Conservation (phyloP, 1,284 basidiomycete genomes). For the Cystobasidiaceae sp. region DNA sequence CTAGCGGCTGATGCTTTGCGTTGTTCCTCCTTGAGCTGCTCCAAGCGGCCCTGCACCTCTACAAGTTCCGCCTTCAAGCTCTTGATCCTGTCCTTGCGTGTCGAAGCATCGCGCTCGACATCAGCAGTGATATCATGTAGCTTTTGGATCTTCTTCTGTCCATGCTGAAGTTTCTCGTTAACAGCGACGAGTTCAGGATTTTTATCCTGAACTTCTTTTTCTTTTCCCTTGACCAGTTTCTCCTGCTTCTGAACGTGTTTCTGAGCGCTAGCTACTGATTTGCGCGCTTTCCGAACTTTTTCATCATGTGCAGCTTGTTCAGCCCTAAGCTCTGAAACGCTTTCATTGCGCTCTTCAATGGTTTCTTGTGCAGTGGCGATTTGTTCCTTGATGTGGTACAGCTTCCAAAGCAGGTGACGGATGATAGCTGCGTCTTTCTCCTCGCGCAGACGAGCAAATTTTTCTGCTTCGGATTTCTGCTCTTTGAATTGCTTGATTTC, state of each 20-base stretch:
- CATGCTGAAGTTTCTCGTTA: conserved; percentile 79
- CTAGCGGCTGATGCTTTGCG: conserved; percentile 61
- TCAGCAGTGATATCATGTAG: conserved; percentile 61
- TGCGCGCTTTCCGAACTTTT: conserved; percentile 65
- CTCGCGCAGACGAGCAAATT: conserved; percentile 71
- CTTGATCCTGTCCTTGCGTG: conserved; percentile 60
- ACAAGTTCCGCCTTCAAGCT: conserved; percentile 61
- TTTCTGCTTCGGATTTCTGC: conserved; percentile 87
- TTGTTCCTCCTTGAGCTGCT: conserved; percentile 59
- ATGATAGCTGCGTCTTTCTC: conserved; percentile 74
- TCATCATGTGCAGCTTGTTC: conserved; percentile 65
- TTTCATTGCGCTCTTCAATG: conserved; percentile 67
- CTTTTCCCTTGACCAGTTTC: conserved; percentile 69
- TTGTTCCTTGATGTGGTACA: conserved; percentile 81
- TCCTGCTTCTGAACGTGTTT: conserved; percentile 68
- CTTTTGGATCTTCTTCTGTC: conserved; percentile 68
- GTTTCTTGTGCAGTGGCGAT: conserved; percentile 65
- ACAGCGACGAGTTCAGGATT: conserved; percentile 70
- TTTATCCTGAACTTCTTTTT: too few species aligned
- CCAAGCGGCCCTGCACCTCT: conserved; percentile 53
- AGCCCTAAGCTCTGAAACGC: conserved; percentile 61
- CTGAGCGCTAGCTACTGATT: conserved; percentile 73
- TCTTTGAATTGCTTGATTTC: conserved; percentile 98
- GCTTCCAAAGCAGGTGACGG: conserved; percentile 76
- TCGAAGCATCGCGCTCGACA: conserved; percentile 63